These are phyloP conservation scores for Lactarius pseudohatsudake DNA, from an alignment of 768 basidiomycete genomes.

Conservation along the genomic window DNA sequence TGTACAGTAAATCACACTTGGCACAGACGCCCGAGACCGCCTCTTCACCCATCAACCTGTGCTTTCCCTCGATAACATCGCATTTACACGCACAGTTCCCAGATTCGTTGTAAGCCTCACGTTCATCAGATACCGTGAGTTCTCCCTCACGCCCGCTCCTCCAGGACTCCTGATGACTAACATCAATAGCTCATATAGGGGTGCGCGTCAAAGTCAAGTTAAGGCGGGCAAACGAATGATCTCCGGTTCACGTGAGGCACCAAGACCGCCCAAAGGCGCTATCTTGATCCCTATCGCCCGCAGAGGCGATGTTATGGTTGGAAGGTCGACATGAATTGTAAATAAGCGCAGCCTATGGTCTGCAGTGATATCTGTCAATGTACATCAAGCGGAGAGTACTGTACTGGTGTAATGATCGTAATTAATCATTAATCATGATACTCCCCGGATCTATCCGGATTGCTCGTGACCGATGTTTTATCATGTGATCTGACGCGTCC, in stretches of 20 bases:
- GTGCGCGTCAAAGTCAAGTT: conserved; percentile 62
- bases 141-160: background rate
- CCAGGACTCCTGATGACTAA: no score
- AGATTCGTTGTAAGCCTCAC: conserved; percentile 77
- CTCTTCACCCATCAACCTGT: conserved; percentile 67
- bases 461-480: background rate
- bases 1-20: conserved; percentile 43
- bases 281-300: background rate
- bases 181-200: conserved; percentile 45
- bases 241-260: conserved; percentile 60
- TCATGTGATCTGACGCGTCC: background rate
- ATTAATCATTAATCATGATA: no score
- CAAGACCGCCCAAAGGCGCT: conserved; percentile 37
- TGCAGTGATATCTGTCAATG: no score
- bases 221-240: conserved; percentile 53
- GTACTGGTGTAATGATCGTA: no score
- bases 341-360: no score
- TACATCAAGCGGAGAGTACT: no score
- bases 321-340: no score
- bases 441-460: no score
- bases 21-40: conserved; percentile 65
- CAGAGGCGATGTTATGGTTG: conserved; percentile 76
- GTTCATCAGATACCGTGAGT: conserved; percentile 54
- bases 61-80: conserved; percentile 75
- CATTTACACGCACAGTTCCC: conserved; percentile 76